Conservation (phyloP, 2,329 filamentous ascomycete species). For the Parascedosporium putredinis region DNA sequence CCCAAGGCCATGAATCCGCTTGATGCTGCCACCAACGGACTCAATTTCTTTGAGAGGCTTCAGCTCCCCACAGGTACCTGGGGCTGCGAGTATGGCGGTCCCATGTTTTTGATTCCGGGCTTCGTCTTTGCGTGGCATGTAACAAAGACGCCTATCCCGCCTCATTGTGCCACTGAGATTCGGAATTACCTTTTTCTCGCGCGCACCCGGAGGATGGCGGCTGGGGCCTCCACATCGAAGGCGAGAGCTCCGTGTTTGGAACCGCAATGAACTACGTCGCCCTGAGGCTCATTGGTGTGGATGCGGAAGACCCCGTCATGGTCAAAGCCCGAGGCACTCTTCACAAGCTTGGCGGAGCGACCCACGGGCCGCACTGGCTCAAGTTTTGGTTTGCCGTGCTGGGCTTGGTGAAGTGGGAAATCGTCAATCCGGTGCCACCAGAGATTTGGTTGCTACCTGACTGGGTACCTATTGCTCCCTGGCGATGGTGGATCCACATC, state of each 20-base stretch:
- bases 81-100: constrained; percentile 95
- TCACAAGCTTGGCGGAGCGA: constrained; percentile 76
- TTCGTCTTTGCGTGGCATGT: constrained; percentile 79
- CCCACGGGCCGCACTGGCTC: constrained; percentile 84
- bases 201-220: constrained; percentile 84
- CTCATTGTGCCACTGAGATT: constrained; percentile 74
- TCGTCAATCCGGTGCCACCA: constrained; percentile 87
- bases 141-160: constrained; percentile 77
- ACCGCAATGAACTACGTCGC: constrained; percentile 79
- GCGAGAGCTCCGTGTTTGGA: constrained; percentile 83
- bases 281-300: constrained; percentile 71
- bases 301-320: constrained; percentile 75
- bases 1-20: constrained; percentile 61
- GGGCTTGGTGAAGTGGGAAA: constrained; percentile 77
- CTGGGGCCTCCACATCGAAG: constrained; percentile 94
- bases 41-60: constrained; percentile 80
- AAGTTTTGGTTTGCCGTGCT: constrained; percentile 90
- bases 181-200: constrained; percentile 80
- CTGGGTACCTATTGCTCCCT: constrained; percentile 81
- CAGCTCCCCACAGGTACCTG: constrained; percentile 86
- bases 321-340: constrained; percentile 72
- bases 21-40: constrained; percentile 69
- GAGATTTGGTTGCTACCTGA: constrained; percentile 90
- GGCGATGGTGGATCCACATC: constrained; percentile 98
- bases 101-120: constrained; percentile 88